These are phyloP conservation scores for Crotalaria pallida DNA, from an alignment of 306 rosid genomes.

Conservation along the genomic window DNA sequence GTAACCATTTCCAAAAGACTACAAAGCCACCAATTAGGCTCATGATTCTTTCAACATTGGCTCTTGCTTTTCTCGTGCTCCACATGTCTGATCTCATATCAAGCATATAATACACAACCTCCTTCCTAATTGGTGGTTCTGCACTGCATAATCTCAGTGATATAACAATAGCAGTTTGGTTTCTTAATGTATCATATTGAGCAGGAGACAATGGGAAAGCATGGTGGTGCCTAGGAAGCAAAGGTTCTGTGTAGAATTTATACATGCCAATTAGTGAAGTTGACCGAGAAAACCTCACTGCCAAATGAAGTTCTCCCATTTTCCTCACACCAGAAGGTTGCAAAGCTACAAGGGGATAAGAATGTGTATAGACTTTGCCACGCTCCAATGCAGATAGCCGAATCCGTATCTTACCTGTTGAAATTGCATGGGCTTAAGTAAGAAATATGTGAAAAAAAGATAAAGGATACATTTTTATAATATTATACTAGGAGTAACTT, in stretches of 20 bases:
- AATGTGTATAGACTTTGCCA: slow-evolving; percentile 32
- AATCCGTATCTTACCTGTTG: slow-evolving; percentile 33
- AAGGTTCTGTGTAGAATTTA: slow-evolving; percentile 15
- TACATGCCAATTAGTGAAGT: not conserved
- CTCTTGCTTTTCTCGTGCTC: slow-evolving; percentile 41
- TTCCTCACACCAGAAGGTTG: slow-evolving; percentile 36
- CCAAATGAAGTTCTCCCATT: slow-evolving; percentile 53
- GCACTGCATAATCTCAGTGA: slow-evolving; percentile 22
- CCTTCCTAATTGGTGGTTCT: slow-evolving; percentile 35
- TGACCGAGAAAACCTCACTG: slow-evolving; percentile 41
- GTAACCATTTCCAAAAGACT: slow-evolving; percentile 27
- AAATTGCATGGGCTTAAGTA: too few species aligned
- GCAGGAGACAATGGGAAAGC: slow-evolving; percentile 31
- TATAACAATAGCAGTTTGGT: slow-evolving; percentile 25
- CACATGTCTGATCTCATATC: slow-evolving; percentile 36
- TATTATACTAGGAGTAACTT: too few species aligned
- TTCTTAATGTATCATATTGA: slow-evolving; percentile 31
- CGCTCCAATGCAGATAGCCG: slow-evolving; percentile 31
- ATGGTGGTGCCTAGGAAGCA: slow-evolving; percentile 35
- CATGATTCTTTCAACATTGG: slow-evolving; percentile 28
- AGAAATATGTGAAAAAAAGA: too few species aligned
- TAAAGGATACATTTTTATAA: too few species aligned
- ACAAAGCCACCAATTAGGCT: slow-evolving; percentile 15
- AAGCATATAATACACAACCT: slow-evolving; percentile 33
- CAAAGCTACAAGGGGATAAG: slow-evolving; percentile 40